Percentiles rank a stretch among this genome's conserved stretches.
Conservation (phyloP, 495 filamentous ascomycete species). For the Lophium mytilinum region DNA sequence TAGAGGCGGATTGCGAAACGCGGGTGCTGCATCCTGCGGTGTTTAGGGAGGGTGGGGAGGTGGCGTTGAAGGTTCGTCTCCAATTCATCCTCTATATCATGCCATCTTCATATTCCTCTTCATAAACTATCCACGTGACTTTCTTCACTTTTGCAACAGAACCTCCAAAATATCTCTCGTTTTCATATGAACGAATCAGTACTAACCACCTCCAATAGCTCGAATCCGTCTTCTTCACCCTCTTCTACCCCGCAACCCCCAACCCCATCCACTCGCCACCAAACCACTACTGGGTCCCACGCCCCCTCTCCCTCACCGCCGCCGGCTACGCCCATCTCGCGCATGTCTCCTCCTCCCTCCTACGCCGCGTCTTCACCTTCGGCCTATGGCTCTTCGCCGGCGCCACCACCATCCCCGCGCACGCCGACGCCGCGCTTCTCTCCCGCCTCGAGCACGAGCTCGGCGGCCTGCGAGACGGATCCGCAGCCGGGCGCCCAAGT, state of each 20-base stretch:
- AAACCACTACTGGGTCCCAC: slow-evolving; percentile 42
- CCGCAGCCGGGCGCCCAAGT: background rate
- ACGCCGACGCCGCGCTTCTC: slow-evolving; percentile 11
- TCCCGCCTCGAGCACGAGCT: background rate
- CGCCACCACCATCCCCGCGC: slow-evolving; percentile 25
- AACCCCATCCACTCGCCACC: background rate
- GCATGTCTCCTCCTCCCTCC: slow-evolving; percentile 34
- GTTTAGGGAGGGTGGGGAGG: slow-evolving; percentile 18
- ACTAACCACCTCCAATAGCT: too few relatives aligned
- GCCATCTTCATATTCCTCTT: too few relatives aligned
- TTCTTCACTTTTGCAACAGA: background rate
- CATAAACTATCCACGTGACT: background rate
- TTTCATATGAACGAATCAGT: too few relatives aligned
- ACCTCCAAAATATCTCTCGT: too few relatives aligned
- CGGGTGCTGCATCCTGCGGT: slow-evolving; percentile 19
- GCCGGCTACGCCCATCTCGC: slow-evolving; percentile 34
- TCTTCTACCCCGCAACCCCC: slow-evolving; percentile 13
- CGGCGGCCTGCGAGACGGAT: background rate
- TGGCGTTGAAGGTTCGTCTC: slow-evolving; percentile 12
- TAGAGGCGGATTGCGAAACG: slow-evolving; percentile 12
- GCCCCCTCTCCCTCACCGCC: slow-evolving; percentile 41
- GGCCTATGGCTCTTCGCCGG: slow-evolving; percentile 38
- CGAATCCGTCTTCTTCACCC: background rate
- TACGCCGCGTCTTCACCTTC: slow-evolving; percentile 38
- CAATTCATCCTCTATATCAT: background rate